These are phyloP conservation scores for Spathaspora gorwiae DNA, from an alignment of 805 yeast species.

Conservation along the genomic window DNA sequence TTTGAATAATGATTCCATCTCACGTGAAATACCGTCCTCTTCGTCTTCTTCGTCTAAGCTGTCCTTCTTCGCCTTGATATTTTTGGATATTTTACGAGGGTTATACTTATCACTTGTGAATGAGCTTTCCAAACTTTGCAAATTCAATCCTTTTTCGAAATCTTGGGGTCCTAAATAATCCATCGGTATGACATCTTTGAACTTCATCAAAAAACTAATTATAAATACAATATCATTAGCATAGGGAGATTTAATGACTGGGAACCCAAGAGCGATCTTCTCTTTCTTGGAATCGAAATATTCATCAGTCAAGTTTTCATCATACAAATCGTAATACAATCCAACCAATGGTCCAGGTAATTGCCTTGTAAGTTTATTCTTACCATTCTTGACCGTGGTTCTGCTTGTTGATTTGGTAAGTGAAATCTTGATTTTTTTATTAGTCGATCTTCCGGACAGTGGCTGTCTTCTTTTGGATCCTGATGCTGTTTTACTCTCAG, in stretches of 20 bases:
- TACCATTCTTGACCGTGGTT: conserved; percentile 29
- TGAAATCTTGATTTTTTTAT: not conserved
- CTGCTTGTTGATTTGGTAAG: conserved; percentile 9
- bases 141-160: conserved; percentile 32
- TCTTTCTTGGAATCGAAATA: conserved; percentile 15
- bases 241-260: conserved; percentile 18
- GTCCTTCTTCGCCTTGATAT: not conserved
- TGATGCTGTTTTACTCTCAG: not conserved
- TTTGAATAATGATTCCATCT: conserved; percentile 31
- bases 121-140: conserved; percentile 7
- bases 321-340: conserved; percentile 32
- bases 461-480: not conserved
- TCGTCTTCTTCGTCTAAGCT: not conserved
- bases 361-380: conserved; percentile 26
- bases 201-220: conserved; percentile 28
- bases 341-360: conserved; percentile 39
- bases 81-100: not conserved
- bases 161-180: conserved; percentile 31
- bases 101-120: not conserved
- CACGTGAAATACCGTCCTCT: conserved; percentile 16
- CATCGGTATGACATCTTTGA: conserved; percentile 20
- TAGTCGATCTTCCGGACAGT: not conserved
- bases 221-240: conserved; percentile 32
- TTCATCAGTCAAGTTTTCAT: conserved; percentile 26
- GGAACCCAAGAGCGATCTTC: conserved; percentile 33